Conservation (phyloP, 768 basidiomycete species). For the Floccularia luteovirens region DNA sequence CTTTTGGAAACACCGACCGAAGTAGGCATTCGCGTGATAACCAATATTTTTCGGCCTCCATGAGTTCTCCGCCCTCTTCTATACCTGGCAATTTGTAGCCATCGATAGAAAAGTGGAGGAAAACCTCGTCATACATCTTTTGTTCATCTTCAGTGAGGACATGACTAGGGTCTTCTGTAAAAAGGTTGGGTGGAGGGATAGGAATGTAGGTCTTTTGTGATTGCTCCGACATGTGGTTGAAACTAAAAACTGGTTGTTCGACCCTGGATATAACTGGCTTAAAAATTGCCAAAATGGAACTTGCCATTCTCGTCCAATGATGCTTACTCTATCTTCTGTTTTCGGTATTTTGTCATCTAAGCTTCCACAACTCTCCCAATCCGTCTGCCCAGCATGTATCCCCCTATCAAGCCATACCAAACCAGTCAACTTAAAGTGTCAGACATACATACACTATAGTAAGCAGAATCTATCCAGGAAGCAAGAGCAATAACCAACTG, state of each 20-base stretch:
- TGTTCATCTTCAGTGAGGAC: slow-evolving; percentile 36
- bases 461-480: slow-evolving; percentile 6
- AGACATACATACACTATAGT: slow-evolving; percentile 74
- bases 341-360: no score
- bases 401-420: slow-evolving; percentile 57
- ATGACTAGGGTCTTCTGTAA: slow-evolving; percentile 21
- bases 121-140: slow-evolving; percentile 42
- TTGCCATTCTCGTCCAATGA: not conserved
- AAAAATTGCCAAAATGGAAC: not conserved
- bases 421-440: slow-evolving; percentile 63
- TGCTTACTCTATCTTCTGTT: no score
- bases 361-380: no score
- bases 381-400: slow-evolving; percentile 54
- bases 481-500: not conserved
- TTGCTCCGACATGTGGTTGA: slow-evolving; percentile 13
- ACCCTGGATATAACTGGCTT: not conserved
- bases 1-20: slow-evolving; percentile 29
- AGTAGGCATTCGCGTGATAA: slow-evolving; percentile 71
- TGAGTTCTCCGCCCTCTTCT: slow-evolving; percentile 35
- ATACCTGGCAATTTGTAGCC: slow-evolving; percentile 46
- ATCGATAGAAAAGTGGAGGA: slow-evolving; percentile 49
- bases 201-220: slow-evolving; percentile 25
- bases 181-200: slow-evolving; percentile 19
- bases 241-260: slow-evolving; percentile 8
- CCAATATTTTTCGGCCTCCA: slow-evolving; percentile 73